phyloP scores from a whole-genome alignment of 208 protist genomes.

The Leishmania major region DNA sequence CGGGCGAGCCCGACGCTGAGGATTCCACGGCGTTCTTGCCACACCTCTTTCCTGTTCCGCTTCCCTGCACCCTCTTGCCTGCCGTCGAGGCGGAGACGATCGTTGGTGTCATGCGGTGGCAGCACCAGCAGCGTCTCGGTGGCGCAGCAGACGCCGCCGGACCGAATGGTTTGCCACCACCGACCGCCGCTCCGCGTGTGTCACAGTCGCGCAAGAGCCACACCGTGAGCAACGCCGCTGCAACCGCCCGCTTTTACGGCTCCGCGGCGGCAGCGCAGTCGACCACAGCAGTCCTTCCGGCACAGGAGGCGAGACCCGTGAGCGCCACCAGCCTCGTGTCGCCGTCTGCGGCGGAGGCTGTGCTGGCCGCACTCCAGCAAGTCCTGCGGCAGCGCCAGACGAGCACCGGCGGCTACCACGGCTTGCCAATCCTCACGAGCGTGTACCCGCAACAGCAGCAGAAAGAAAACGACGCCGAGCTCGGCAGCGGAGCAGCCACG shows the following conservation, averaged over 20 bases:
- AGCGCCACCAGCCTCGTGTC: neutral
- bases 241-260: neutral
- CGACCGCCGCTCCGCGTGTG: neutral
- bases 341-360: slow-evolving; percentile 9
- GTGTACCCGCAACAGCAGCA: slow-evolving; percentile 22
- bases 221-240: neutral
- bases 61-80: slow-evolving; percentile 31
- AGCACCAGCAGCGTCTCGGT: slow-evolving; percentile 1
- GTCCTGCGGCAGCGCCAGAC: slow-evolving; percentile 17
- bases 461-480: neutral
- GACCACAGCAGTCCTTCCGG: neutral
- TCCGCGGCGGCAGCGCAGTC: neutral
- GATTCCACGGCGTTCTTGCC: neutral
- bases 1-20: neutral
- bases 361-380: slow-evolving; percentile 19
- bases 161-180: too few relatives aligned
- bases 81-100: slow-evolving; percentile 43
- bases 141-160: neutral
- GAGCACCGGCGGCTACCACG: slow-evolving; percentile 5
- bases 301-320: neutral
- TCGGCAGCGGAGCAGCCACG: neutral
- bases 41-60: neutral
- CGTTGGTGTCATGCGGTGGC: slow-evolving; percentile 9
- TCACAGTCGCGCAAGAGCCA: slow-evolving; percentile 4
- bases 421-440: slow-evolving; percentile 21